Percentiles rank a stretch among this genome's conserved stretches.
These are phyloP conservation scores for Alternaria triticina DNA, from an alignment of 2,329 filamentous ascomycete genomes.

Conservation along the genomic window DNA sequence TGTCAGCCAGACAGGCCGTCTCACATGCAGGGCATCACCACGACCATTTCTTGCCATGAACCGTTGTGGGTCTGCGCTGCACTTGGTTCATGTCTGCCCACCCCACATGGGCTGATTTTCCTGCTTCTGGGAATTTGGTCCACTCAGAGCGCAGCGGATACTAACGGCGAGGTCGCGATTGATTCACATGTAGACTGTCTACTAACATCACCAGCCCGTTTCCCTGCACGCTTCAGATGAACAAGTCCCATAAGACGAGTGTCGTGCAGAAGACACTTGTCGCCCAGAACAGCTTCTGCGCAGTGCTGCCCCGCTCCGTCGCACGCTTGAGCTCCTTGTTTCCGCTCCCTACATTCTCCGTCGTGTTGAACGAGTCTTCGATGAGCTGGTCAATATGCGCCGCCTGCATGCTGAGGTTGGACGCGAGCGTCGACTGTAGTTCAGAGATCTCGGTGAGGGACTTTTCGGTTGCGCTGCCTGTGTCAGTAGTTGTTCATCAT, in stretches of 20 bases:
- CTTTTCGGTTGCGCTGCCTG: slow-evolving; percentile 78
- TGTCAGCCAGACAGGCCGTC: slow-evolving; percentile 23
- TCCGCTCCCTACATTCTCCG: slow-evolving; percentile 84
- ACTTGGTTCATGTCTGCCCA: slow-evolving; percentile 9
- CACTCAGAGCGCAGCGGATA: slow-evolving; percentile 12
- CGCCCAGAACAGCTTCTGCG: slow-evolving; percentile 56
- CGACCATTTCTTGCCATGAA: background rate
- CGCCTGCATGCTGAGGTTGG: slow-evolving; percentile 83
- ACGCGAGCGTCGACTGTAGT: slow-evolving; percentile 85
- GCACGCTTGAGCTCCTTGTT: slow-evolving; percentile 93
- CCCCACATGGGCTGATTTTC: slow-evolving; percentile 22
- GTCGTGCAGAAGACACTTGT: slow-evolving; percentile 55
- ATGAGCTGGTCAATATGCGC: slow-evolving; percentile 90
- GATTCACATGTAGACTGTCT: slow-evolving; percentile 17
- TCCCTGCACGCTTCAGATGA: slow-evolving; percentile 45
- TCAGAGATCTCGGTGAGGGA: slow-evolving; percentile 92
- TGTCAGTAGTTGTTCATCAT: slow-evolving; percentile 20
- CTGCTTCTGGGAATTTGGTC: slow-evolving; percentile 26
- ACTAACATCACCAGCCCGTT: slow-evolving; percentile 1
- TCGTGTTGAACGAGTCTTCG: slow-evolving; percentile 78
- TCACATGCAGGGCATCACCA: slow-evolving; percentile 29
- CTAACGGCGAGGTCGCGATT: slow-evolving; percentile 6
- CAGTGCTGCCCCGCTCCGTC: slow-evolving; percentile 60
- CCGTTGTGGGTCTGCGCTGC: slow-evolving; percentile 21
- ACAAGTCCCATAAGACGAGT: slow-evolving; percentile 57